Percentiles rank a stretch among this genome's conserved stretches.
Evolutionary conservation across 179 eudicot species (phyloP).

Genomic region (Beta macrorhiza): DNA sequence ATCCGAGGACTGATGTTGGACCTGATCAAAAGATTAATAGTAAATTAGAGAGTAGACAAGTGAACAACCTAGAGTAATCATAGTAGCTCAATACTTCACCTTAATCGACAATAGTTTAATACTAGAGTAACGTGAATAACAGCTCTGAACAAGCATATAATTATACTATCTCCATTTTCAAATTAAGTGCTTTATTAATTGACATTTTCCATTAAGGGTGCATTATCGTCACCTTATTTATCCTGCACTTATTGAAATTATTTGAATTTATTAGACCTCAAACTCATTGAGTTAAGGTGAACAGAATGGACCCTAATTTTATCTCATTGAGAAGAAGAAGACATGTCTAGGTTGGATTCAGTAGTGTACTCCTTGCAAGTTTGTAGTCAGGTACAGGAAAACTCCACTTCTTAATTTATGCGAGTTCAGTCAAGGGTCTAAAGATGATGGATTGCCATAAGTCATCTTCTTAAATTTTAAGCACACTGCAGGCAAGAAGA

Average conservation of each 20-base stretch:
- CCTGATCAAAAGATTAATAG: slow-evolving; percentile 43
- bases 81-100: neutral
- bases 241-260: no score
- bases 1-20: slow-evolving; percentile 67
- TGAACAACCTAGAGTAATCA: neutral
- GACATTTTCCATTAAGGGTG: no score
- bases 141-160: neutral
- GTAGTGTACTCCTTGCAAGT: neutral
- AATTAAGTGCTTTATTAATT: no score
- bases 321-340: neutral
- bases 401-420: neutral
- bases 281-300: no score
- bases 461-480: neutral
- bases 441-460: neutral
- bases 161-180: neutral
- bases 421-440: neutral
- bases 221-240: no score
- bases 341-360: neutral
- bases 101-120: neutral
- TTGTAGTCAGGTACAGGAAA: neutral
- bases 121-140: neutral
- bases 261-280: no score
- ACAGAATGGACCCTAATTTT: no score
- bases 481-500: neutral
- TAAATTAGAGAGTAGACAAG: neutral